Conservation (phyloP, 257 asterid species). For the Capsicum rhomboideum region DNA sequence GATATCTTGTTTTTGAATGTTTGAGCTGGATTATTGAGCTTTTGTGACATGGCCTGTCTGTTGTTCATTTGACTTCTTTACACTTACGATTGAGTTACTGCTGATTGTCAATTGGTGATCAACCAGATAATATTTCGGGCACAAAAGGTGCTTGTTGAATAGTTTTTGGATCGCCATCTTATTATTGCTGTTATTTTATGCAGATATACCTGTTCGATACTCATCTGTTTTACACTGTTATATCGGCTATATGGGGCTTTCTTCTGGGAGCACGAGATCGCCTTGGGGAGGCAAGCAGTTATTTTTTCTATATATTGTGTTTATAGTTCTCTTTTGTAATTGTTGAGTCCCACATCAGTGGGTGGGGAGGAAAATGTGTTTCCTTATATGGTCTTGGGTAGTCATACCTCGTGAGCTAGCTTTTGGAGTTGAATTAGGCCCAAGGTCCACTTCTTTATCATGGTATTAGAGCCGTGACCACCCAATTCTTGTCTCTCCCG, state of each 20-base stretch:
- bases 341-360: background rate
- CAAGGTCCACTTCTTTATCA: background rate
- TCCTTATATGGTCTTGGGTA: background rate
- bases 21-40: background rate
- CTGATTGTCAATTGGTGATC: background rate
- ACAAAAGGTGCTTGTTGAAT: background rate
- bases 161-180: background rate
- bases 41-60: background rate
- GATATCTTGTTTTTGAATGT: background rate
- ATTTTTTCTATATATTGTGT: background rate
- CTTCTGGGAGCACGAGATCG: constrained; percentile 97
- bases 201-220: constrained; percentile 92
- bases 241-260: constrained; percentile 87
- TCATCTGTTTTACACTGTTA: constrained; percentile 80
- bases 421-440: too few species aligned
- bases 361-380: background rate
- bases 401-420: too few species aligned
- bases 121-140: background rate
- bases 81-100: background rate
- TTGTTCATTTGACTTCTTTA: background rate
- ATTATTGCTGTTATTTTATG: constrained; percentile 10
- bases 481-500: background rate
- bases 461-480: background rate
- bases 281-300: constrained; percentile 73
- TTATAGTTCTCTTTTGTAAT: background rate